These are phyloP conservation scores for Plasmodium ovale DNA, from an alignment of 169 alveolate species.

Conservation along the genomic window DNA sequence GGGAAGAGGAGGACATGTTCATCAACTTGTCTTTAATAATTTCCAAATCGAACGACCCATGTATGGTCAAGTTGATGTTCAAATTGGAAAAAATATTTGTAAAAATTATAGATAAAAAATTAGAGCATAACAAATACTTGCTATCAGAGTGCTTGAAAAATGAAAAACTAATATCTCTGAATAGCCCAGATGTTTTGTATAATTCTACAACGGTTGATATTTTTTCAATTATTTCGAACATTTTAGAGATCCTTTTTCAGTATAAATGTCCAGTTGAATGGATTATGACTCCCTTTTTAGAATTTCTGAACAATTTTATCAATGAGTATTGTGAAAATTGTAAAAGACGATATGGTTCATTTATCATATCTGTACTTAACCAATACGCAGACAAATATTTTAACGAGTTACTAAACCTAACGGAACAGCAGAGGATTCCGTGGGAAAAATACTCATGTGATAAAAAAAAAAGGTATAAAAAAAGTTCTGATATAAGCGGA, in stretches of 20 bases:
- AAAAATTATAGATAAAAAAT: conserved; percentile 58
- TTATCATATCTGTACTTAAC: conserved; percentile 63
- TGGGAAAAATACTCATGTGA: conserved; percentile 55
- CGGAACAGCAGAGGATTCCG: conserved; percentile 63
- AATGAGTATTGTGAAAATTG: conserved; percentile 69
- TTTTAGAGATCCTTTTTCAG: conserved; percentile 56
- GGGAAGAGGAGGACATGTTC: conserved; percentile 19
- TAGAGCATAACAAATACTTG: conserved; percentile 38
- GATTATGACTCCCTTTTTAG: conserved; percentile 66
- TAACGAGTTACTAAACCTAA: conserved; percentile 35
- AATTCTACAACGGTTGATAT: conserved; percentile 71
- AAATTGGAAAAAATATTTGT: conserved; percentile 57
- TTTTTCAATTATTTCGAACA: conserved; percentile 46
- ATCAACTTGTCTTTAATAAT: conserved; percentile 47
- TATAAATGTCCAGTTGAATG: conserved; percentile 75
- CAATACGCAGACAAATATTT: conserved; percentile 67
- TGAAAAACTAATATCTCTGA: conserved; percentile 50
- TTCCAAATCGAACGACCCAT: conserved; percentile 57
- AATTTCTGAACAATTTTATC: conserved; percentile 46
- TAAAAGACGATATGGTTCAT: conserved; percentile 46
- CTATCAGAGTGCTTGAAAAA: conserved; percentile 42
- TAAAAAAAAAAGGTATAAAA: conserved; percentile 24
- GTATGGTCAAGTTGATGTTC: conserved; percentile 74
- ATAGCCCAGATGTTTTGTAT: conserved; percentile 52
- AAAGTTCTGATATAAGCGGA: neutral